These are phyloP conservation scores for Cerrena zonata DNA, from an alignment of 1,284 basidiomycete species.

Conservation along the genomic window DNA sequence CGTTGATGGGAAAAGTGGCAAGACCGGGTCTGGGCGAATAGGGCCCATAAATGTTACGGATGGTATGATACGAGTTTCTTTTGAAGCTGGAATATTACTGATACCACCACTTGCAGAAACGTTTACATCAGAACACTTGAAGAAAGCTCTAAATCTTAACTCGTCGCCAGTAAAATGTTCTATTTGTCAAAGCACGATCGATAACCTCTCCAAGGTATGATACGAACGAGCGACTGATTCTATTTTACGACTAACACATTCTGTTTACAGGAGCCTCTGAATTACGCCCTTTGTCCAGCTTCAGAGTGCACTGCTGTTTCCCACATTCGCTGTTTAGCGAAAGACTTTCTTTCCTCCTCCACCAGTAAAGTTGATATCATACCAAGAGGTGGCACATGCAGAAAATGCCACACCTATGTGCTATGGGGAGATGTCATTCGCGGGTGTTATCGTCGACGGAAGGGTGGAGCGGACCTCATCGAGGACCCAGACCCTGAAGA, in stretches of 20 bases:
- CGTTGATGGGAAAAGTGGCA: constrained; percentile 60
- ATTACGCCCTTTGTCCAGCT: constrained; percentile 48
- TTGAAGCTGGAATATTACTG: neutral
- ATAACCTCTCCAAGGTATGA: constrained; percentile 40
- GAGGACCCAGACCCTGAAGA: constrained; percentile 26
- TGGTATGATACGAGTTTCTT: constrained; percentile 33
- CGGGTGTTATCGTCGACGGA: constrained; percentile 57
- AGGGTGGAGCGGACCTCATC: constrained; percentile 29
- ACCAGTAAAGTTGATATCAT: constrained; percentile 37
- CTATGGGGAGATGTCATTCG: constrained; percentile 74
- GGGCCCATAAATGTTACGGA: constrained; percentile 66
- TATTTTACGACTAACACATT: neutral
- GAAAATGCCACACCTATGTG: constrained; percentile 45
- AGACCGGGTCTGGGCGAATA: constrained; percentile 40
- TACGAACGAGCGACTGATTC: constrained; percentile 2
- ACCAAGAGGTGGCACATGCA: constrained; percentile 60
- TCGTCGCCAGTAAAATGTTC: constrained; percentile 39
- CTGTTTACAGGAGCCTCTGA: constrained; percentile 47
- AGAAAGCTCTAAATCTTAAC: constrained; percentile 44
- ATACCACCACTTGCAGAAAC: constrained; percentile 31
- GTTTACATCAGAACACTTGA: constrained; percentile 53
- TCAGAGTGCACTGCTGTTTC: constrained; percentile 46
- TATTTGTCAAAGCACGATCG: constrained; percentile 46
- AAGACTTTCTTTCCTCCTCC: constrained; percentile 40
- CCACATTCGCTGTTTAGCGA: constrained; percentile 69